Evolutionary conservation across 805 yeast genomes (phyloP).

Genomic region (Metschnikowia sp.): DNA sequence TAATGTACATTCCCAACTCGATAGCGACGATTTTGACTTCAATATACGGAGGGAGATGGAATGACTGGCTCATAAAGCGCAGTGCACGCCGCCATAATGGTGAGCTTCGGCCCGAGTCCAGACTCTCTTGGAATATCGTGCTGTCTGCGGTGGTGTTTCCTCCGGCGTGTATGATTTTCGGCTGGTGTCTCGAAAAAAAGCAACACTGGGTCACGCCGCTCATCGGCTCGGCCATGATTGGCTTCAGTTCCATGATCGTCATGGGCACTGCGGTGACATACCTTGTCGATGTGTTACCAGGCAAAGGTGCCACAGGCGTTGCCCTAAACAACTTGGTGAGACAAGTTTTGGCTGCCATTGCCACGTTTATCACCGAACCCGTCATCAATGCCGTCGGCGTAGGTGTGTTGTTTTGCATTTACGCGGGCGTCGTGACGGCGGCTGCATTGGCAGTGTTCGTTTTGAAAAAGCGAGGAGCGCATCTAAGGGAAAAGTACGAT

Average conservation of each 20-base stretch:
- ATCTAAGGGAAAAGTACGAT: constrained; percentile 62
- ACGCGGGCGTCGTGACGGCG: constrained; percentile 54
- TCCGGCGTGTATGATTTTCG: constrained; percentile 65
- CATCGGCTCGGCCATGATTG: constrained; percentile 77
- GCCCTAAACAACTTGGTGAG: constrained; percentile 77
- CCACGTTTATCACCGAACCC: constrained; percentile 74
- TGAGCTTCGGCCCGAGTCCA: constrained; percentile 66
- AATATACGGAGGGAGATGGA: constrained; percentile 78
- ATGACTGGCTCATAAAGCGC: constrained; percentile 54
- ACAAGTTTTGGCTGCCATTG: constrained; percentile 69
- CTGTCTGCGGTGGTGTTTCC: constrained; percentile 63
- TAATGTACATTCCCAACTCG: constrained; percentile 80
- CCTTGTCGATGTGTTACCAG: constrained; percentile 80
- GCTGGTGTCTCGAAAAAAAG: constrained; percentile 72
- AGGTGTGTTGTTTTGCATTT: constrained; percentile 67
- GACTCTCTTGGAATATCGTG: constrained; percentile 72
- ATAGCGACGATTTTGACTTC: constrained; percentile 73
- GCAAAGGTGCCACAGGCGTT: constrained; percentile 85
- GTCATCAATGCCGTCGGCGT: constrained; percentile 62
- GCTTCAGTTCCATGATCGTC: constrained; percentile 78
- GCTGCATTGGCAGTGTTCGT: constrained; percentile 41
- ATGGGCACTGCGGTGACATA: constrained; percentile 81
- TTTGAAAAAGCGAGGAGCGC: constrained; percentile 53
- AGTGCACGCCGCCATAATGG: constrained; percentile 60
- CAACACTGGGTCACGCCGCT: constrained; percentile 76